Evolutionary conservation across 2,329 filamentous ascomycete species (phyloP).

Genomic region (Epicoccum sorghinum): DNA sequence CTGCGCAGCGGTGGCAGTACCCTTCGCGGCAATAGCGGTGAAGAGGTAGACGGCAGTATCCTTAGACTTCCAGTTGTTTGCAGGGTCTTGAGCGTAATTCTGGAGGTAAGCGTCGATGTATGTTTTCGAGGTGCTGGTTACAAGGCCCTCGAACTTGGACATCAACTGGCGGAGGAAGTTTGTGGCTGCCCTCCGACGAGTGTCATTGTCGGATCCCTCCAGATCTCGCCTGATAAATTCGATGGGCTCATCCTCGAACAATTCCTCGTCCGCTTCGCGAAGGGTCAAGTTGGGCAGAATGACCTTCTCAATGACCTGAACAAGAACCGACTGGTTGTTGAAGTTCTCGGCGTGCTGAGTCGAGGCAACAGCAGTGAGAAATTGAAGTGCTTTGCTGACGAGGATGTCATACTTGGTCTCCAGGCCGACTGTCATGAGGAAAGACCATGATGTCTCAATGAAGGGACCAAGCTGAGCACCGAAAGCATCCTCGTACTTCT

Average conservation of each 20-base stretch:
- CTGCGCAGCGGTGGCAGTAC: constrained; percentile 81
- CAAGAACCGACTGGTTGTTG: constrained; percentile 78
- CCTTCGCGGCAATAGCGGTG: constrained; percentile 91
- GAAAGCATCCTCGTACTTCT: constrained; percentile 96
- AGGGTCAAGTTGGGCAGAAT: constrained; percentile 91
- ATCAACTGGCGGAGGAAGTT: constrained; percentile 91
- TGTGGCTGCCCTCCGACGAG: constrained; percentile 86
- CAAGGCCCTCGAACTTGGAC: constrained; percentile 82
- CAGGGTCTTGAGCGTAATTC: constrained; percentile 69
- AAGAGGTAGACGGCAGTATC: constrained; percentile 98
- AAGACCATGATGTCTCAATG: constrained; percentile 86
- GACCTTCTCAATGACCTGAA: constrained; percentile 93
- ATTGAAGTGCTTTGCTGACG: constrained; percentile 92
- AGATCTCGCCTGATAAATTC: constrained; percentile 96
- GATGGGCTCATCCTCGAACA: constrained; percentile 98
- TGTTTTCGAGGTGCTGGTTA: constrained; percentile 83
- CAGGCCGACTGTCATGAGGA: constrained; percentile 83
- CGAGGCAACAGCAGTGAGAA: constrained; percentile 86
- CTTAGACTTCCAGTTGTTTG: constrained; percentile 90
- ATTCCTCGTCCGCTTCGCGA: constrained; percentile 89
- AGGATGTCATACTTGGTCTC: constrained; percentile 94
- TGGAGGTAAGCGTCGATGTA: constrained; percentile 86
- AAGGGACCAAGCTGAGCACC: constrained; percentile 80
- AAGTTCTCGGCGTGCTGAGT: constrained; percentile 81
- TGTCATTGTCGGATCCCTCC: constrained; percentile 95